A percentile compares a stretch with the other conserved stretches of the same genome.
These are phyloP conservation scores for Astragalus membranaceus DNA, from an alignment of 306 rosid genomes.

Conservation along the genomic window DNA sequence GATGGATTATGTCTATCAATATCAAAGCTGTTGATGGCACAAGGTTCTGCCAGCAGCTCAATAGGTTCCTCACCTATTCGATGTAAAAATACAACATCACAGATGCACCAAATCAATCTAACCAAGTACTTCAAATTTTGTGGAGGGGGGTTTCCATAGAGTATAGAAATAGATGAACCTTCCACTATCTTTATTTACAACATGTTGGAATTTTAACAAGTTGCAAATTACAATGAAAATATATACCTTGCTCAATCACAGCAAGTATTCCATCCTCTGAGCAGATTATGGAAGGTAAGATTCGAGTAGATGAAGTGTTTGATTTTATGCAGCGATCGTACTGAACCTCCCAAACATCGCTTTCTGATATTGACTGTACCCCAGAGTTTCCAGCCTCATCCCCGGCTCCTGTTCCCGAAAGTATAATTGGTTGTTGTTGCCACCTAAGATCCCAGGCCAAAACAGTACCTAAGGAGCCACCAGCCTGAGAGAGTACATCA, in stretches of 20 bases:
- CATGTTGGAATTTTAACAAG: background rate
- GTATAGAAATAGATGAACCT: background rate
- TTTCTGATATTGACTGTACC: constrained; percentile 54
- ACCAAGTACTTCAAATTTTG: background rate
- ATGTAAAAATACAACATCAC: background rate
- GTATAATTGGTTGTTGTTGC: constrained; percentile 79
- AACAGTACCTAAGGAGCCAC: constrained; percentile 83
- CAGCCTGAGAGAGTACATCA: constrained; percentile 47
- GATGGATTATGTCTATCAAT: constrained; percentile 72
- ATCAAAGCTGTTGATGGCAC: constrained; percentile 92
- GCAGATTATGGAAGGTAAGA: constrained; percentile 82
- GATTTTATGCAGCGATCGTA: constrained; percentile 63
- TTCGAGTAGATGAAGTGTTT: constrained; percentile 57
- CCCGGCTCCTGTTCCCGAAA: constrained; percentile 61
- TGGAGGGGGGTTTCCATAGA: background rate
- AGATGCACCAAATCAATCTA: constrained; percentile 3
- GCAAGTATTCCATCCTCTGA: constrained; percentile 92
- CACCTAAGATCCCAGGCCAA: constrained; percentile 97
- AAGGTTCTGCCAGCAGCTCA: constrained; percentile 85
- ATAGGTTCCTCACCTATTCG: constrained; percentile 62
- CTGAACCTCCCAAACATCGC: constrained; percentile 99
- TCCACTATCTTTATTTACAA: background rate
- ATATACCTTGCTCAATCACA: constrained; percentile 70
- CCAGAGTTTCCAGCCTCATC: constrained; percentile 30
- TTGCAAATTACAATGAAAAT: background rate